Evolutionary conservation across 768 basidiomycete species (phyloP).

Genomic region (Leccinum boreale): DNA sequence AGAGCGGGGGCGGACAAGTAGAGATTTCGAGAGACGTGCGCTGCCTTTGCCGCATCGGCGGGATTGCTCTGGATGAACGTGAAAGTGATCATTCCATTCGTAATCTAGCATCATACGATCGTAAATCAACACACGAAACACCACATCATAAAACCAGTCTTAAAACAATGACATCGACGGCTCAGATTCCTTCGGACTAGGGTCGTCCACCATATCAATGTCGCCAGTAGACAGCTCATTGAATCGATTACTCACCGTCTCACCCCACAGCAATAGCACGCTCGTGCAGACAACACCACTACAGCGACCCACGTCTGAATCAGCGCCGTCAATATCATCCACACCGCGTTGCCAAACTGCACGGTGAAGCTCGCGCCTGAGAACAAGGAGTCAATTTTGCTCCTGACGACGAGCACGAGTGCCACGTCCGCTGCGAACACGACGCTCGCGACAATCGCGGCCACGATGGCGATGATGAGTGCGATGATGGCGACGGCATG

Average conservation of each 20-base stretch:
- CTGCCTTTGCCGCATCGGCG: not conserved
- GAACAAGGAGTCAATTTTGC: conserved; percentile 38
- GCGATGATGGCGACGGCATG: conserved; percentile 53
- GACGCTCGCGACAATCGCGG: conserved; percentile 51
- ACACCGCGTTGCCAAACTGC: conserved; percentile 63
- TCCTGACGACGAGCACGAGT: conserved; percentile 50
- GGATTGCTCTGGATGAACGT: not conserved
- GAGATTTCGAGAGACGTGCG: not conserved
- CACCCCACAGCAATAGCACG: conserved; percentile 70
- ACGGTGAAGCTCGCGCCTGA: conserved; percentile 43
- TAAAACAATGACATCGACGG: not conserved
- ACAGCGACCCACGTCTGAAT: conserved; percentile 59
- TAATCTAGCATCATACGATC: not conserved
- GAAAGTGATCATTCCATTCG: not conserved
- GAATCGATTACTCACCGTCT: conserved; percentile 30
- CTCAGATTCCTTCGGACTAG: conserved; percentile 5
- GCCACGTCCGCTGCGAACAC: conserved; percentile 64
- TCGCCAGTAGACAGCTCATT: not conserved
- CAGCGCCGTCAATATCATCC: conserved; percentile 64
- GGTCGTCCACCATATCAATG: conserved; percentile 5
- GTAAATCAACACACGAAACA: not conserved
- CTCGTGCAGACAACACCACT: conserved; percentile 56
- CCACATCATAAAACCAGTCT: not conserved
- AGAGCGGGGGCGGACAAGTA: not conserved
- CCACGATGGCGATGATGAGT: conserved; percentile 55